These are phyloP conservation scores for Bacterosira constricta DNA, from an alignment of 108 stramenopile species.

Conservation along the genomic window DNA sequence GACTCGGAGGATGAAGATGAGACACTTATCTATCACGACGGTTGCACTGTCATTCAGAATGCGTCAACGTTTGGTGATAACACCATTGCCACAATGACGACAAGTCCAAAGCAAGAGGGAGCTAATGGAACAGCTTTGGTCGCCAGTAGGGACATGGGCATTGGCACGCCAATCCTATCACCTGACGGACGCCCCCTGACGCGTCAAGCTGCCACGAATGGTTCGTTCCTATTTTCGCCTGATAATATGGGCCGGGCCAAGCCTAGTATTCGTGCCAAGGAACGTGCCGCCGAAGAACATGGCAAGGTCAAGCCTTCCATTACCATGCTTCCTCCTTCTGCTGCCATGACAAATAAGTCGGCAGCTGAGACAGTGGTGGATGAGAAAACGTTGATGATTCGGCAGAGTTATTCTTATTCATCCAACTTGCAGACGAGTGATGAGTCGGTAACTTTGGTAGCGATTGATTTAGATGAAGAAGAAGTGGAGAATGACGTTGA, in stretches of 20 bases:
- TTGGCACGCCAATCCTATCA: constrained; percentile 16
- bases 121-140: not conserved
- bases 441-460: not conserved
- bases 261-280: constrained; percentile 35
- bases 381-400: not conserved
- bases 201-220: constrained; percentile 34
- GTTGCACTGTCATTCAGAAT: constrained; percentile 32
- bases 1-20: constrained; percentile 50
- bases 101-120: not conserved
- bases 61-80: constrained; percentile 34
- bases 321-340: constrained; percentile 42
- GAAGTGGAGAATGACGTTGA: not conserved
- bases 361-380: not conserved
- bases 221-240: constrained; percentile 43
- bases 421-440: no score
- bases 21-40: constrained; percentile 35
- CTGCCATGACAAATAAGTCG: constrained; percentile 6
- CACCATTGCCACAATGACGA: constrained; percentile 27
- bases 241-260: constrained; percentile 47
- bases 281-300: constrained; percentile 16
- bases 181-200: constrained; percentile 31
- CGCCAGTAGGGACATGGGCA: not conserved
- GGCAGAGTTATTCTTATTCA: constrained; percentile 21
- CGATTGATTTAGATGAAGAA: not conserved
- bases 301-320: constrained; percentile 17